phyloP scores from a whole-genome alignment of 441 rosid species.

The Populus tomentosa region DNA sequence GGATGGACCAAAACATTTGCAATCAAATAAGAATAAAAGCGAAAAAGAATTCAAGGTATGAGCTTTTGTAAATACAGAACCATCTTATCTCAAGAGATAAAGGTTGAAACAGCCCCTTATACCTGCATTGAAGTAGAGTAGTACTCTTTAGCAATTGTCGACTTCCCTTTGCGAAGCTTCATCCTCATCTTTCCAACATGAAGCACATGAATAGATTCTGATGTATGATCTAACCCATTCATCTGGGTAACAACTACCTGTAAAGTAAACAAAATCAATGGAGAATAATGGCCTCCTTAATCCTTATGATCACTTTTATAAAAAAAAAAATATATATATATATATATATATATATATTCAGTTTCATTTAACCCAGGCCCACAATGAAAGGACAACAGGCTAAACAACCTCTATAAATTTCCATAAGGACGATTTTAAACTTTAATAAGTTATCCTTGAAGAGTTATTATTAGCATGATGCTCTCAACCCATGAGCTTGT shows the following conservation, averaged over 20 bases:
- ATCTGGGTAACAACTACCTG: conserved; percentile 83
- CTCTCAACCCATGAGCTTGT: neutral
- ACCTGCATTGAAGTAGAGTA: conserved; percentile 88
- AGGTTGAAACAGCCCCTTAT: neutral
- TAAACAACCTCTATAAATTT: neutral
- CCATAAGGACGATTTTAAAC: neutral
- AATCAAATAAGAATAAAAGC: neutral
- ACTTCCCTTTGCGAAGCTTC: conserved; percentile 76
- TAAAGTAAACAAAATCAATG: neutral
- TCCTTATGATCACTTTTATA: neutral
- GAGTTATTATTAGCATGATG: neutral
- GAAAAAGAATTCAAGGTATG: neutral
- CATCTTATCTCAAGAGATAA: neutral
- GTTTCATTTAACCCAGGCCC: neutral
- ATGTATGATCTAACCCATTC: conserved; percentile 57
- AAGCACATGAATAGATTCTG: conserved; percentile 78
- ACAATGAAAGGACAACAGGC: neutral
- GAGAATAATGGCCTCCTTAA: neutral
- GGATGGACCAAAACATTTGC: neutral
- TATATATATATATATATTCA: neutral
- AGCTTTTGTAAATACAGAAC: neutral
- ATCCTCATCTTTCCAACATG: conserved; percentile 98
- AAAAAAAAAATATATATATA: no score
- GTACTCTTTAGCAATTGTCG: conserved; percentile 75
- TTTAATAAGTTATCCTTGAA: neutral